Evolutionary conservation across 2,329 filamentous ascomycete species (phyloP).

Genomic region (Hymenoscyphus fructigenus): DNA sequence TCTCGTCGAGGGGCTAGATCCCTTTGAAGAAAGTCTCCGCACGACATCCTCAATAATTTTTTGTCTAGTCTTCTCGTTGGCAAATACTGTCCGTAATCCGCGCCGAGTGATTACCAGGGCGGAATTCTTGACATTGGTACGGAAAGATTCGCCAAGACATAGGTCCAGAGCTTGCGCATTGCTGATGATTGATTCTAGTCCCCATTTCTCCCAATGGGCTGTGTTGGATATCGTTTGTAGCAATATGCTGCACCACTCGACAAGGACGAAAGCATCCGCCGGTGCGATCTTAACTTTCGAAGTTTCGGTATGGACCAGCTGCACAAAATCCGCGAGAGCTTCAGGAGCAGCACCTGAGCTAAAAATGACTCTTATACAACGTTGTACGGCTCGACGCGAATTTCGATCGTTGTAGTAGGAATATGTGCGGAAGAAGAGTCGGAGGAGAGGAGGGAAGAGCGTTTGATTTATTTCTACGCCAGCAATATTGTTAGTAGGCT

Average conservation of each 20-base stretch:
- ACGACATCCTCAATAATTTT: slow-evolving; percentile 52
- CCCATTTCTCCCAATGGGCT: slow-evolving; percentile 62
- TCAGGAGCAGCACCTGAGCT: slow-evolving; percentile 55
- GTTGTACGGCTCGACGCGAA: slow-evolving; percentile 80
- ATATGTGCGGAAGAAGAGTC: slow-evolving; percentile 82
- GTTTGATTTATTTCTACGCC: slow-evolving; percentile 39
- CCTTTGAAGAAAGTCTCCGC: slow-evolving; percentile 66
- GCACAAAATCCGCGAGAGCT: slow-evolving; percentile 62
- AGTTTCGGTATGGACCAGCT: slow-evolving; percentile 68
- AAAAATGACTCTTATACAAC: slow-evolving; percentile 71
- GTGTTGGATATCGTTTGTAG: slow-evolving; percentile 68
- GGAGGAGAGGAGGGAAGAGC: slow-evolving; percentile 56
- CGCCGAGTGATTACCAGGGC: slow-evolving; percentile 77
- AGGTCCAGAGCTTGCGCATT: slow-evolving; percentile 75
- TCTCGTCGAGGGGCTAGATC: slow-evolving; percentile 59
- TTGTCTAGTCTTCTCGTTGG: slow-evolving; percentile 43
- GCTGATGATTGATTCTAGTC: slow-evolving; percentile 63
- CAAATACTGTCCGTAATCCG: slow-evolving; percentile 73
- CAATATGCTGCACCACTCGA: slow-evolving; percentile 84
- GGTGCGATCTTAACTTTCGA: slow-evolving; percentile 75
- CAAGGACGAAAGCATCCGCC: slow-evolving; percentile 79
- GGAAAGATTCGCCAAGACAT: slow-evolving; percentile 66
- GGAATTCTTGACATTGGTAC: slow-evolving; percentile 66
- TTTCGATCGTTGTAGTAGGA: slow-evolving; percentile 81
- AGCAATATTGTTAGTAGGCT: slow-evolving; percentile 20